Evolutionary conservation across 345 rosid genomes (phyloP), one percentile per base, ranked within the genome.

Genomic region (Euphorbia lathyris): DNA sequence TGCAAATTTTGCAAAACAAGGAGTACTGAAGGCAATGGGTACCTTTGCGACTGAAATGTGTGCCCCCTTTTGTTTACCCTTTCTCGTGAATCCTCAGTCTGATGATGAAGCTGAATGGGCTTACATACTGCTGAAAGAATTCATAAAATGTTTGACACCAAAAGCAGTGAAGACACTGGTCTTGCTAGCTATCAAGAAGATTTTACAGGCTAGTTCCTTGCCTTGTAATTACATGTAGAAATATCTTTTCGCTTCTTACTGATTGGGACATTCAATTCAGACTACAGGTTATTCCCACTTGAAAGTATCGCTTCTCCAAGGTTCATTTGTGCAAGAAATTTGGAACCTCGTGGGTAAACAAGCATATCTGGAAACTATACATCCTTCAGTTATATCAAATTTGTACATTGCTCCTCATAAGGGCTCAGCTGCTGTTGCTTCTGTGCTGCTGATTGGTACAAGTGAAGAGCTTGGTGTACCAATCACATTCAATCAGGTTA

Each of bases 391-490:
- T 66, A 82, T 93, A 81, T 82, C 97, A 75, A 90, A 90, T 84
- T 83, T 93, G 80, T 81, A 83, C 71, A 77, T 71, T 81, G 79
- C 89, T 81, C 89, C 90, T 47, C 88, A 87, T 67, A 90, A 86
- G 86, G 85, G 86, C 75, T 86, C 96, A 34, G 92, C 97, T 17
- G 83, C 88, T 58, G 97, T 88, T 83, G 97, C 98, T 76, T 86
- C 98, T 69, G 97, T 93, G 78, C 78, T 93, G 75, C 82, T 93
- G 74, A 86, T 93, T 72, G 86, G 90, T 75, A 90, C 98, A 45
- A 86, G 96, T 70, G 98, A 93, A 84, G 98, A 93, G 86, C 92
- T 90, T 72, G 98, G 97, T 69, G 79, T 79, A 77, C 97, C 97
- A 61, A 77, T 93, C 69, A 89, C 97, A 50, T 83, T 90, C 69